phyloP scores from a whole-genome alignment of 139 green algal genomes.

The Monoraphidium neglectum region DNA sequence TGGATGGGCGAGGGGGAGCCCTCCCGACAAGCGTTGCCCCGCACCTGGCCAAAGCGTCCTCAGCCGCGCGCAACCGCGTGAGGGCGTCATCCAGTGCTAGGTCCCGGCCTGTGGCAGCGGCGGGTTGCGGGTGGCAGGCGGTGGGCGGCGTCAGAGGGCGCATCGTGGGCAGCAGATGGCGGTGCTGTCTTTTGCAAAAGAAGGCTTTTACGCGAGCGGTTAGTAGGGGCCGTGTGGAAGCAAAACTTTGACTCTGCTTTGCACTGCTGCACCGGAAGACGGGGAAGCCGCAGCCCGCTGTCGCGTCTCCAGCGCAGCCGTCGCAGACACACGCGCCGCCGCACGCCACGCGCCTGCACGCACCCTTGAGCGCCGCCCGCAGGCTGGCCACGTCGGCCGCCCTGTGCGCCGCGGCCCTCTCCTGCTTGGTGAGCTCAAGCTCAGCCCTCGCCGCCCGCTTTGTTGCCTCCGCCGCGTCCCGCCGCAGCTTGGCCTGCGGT shows the following conservation, averaged over 20 bases:
- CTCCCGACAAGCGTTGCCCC: not conserved
- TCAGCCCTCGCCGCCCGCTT: slow-evolving; percentile 56
- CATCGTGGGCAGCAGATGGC: too few species aligned
- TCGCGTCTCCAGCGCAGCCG: too few species aligned
- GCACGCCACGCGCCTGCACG: not conserved
- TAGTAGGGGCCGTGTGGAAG: not conserved
- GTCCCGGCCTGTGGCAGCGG: slow-evolving; percentile 45
- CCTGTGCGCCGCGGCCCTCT: slow-evolving; percentile 40
- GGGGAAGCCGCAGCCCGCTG: too few species aligned
- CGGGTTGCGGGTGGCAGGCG: slow-evolving; percentile 17
- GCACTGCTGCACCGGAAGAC: too few species aligned
- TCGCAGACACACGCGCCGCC: slow-evolving; percentile 3
- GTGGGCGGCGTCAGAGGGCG: too few species aligned
- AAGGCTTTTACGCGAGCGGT: too few species aligned
- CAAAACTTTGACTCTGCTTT: not conserved
- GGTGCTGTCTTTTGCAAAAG: not conserved
- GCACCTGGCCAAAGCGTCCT: slow-evolving; percentile 40
- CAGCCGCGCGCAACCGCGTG: slow-evolving; percentile 43
- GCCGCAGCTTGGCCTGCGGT: slow-evolving; percentile 48
- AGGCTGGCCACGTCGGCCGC: slow-evolving; percentile 39
- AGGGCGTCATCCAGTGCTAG: slow-evolving; percentile 35
- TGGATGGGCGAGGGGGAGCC: not conserved
- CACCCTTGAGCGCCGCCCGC: slow-evolving; percentile 22
- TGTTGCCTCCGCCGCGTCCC: slow-evolving; percentile 40
- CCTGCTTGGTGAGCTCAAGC: slow-evolving; percentile 35